Evolutionary conservation across 148 eudicot genomes (phyloP).

Genomic region (Rhododendron ferrugineum): DNA sequence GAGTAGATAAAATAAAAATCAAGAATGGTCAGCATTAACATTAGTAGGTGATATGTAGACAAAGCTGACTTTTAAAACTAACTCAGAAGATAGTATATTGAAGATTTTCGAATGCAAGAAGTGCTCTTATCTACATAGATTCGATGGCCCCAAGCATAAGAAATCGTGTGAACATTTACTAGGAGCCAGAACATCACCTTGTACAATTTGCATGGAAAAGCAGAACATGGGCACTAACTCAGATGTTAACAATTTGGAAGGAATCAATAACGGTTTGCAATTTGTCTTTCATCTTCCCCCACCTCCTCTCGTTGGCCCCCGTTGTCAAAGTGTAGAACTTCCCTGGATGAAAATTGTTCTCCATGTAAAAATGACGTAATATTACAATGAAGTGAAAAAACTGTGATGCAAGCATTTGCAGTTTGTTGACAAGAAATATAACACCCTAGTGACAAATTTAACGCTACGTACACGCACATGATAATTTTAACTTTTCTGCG

Average conservation of each 20-base stretch:
- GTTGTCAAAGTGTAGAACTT: slow-evolving; percentile 90
- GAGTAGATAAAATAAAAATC: not conserved
- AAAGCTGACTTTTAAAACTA: not conserved
- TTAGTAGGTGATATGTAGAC: not conserved
- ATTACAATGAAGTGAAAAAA: not conserved
- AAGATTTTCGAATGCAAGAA: not conserved
- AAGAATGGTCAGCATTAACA: slow-evolving; percentile 5
- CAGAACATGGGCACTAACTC: slow-evolving; percentile 17
- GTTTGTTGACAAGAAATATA: not conserved
- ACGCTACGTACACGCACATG: not conserved
- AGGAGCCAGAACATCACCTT: not conserved
- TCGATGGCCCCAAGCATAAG: not conserved
- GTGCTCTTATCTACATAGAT: slow-evolving; percentile 3
- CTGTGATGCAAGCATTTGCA: not conserved
- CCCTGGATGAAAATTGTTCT: slow-evolving; percentile 39
- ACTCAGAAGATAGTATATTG: not conserved
- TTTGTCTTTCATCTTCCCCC: slow-evolving; percentile 97
- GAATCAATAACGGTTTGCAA: slow-evolving; percentile 76
- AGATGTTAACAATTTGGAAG: slow-evolving; percentile 68
- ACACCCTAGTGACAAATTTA: not conserved
- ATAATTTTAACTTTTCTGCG: not conserved
- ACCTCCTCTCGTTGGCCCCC: slow-evolving; percentile 93
- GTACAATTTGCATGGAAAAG: not conserved
- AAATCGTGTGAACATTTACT: not conserved
- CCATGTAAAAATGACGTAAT: not conserved